phyloP scores from a whole-genome alignment of 768 basidiomycete genomes.

The Fibroporia radiculosa region DNA sequence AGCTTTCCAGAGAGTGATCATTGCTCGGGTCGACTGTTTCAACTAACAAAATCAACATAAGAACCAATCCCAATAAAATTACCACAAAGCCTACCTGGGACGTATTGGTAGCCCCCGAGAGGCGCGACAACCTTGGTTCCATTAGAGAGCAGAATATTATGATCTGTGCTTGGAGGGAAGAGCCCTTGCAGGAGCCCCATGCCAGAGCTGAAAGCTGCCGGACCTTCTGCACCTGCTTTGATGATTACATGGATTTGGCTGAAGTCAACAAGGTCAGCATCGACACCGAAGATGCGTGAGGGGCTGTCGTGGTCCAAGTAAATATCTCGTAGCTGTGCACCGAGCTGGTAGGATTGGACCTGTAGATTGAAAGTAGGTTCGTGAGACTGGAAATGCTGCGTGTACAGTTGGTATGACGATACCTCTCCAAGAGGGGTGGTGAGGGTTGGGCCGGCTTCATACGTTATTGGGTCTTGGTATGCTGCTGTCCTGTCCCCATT shows the following conservation, averaged over 20 bases:
- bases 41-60: slow-evolving; percentile 33
- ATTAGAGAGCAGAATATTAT: slow-evolving; percentile 73
- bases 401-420: slow-evolving; percentile 12
- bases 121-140: slow-evolving; percentile 65
- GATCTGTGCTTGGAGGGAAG: slow-evolving; percentile 70
- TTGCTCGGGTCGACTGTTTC: slow-evolving; percentile 81
- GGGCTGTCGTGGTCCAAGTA: slow-evolving; percentile 61
- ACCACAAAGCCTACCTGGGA: slow-evolving; percentile 46
- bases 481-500: slow-evolving; percentile 69
- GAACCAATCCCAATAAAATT: neutral
- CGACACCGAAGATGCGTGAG: slow-evolving; percentile 59
- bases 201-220: slow-evolving; percentile 82
- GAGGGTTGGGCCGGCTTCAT: slow-evolving; percentile 53
- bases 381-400: neutral
- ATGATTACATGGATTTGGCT: slow-evolving; percentile 67
- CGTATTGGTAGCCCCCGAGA: slow-evolving; percentile 71
- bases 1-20: slow-evolving; percentile 77
- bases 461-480: slow-evolving; percentile 66
- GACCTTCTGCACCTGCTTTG: slow-evolving; percentile 79
- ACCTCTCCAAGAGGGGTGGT: slow-evolving; percentile 75
- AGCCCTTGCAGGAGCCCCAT: slow-evolving; percentile 81
- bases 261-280: slow-evolving; percentile 58
- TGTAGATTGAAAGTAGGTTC: slow-evolving; percentile 20
- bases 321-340: slow-evolving; percentile 49
- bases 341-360: slow-evolving; percentile 64